Conservation (phyloP, 1,284 basidiomycete species). For the Pseudozyma thailandica region DNA sequence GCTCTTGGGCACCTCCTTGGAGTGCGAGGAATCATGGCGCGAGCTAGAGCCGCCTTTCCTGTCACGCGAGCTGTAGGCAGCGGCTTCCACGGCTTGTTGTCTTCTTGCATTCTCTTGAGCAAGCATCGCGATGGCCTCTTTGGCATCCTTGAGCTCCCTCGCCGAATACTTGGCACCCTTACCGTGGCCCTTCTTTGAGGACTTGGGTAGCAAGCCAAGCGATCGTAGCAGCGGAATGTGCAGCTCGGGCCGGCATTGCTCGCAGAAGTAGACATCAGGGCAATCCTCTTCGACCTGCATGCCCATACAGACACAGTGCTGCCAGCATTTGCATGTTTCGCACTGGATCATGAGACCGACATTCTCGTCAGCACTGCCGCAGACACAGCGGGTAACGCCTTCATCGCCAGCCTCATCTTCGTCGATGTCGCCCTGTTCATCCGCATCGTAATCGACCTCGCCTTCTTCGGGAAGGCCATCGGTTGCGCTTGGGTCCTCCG, state of each 20-base stretch:
- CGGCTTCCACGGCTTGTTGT: slow-evolving; percentile 42
- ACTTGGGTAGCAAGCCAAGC: slow-evolving; percentile 57
- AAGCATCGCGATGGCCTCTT: slow-evolving; percentile 61
- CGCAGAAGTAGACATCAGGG: slow-evolving; percentile 81
- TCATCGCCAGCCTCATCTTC: slow-evolving; percentile 76
- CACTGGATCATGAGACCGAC: slow-evolving; percentile 92
- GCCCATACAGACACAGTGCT: slow-evolving; percentile 96
- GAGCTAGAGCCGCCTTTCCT: slow-evolving; percentile 26
- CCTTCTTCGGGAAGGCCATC: slow-evolving; percentile 15
- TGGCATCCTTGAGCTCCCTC: slow-evolving; percentile 64
- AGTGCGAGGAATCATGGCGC: slow-evolving; percentile 8
- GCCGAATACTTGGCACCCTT: slow-evolving; percentile 51
- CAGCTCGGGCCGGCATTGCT: slow-evolving; percentile 87
- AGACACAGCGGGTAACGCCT: slow-evolving; percentile 91
- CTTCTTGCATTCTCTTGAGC: slow-evolving; percentile 62
- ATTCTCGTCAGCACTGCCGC: slow-evolving; percentile 79
- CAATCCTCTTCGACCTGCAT: slow-evolving; percentile 81
- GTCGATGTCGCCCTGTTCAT: slow-evolving; percentile 31
- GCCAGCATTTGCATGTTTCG: slow-evolving; percentile 96
- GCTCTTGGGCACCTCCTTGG: slow-evolving; percentile 43
- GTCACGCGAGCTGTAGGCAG: slow-evolving; percentile 35
- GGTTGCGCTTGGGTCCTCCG: slow-evolving; percentile 1
- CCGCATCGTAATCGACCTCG: slow-evolving; percentile 30
- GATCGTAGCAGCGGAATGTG: slow-evolving; percentile 71
- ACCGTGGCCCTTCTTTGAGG: slow-evolving; percentile 53